Percentiles rank a stretch among this genome's conserved stretches.
Evolutionary conservation across 2,329 filamentous ascomycete species (phyloP).

Genomic region (Xylariales sp.): DNA sequence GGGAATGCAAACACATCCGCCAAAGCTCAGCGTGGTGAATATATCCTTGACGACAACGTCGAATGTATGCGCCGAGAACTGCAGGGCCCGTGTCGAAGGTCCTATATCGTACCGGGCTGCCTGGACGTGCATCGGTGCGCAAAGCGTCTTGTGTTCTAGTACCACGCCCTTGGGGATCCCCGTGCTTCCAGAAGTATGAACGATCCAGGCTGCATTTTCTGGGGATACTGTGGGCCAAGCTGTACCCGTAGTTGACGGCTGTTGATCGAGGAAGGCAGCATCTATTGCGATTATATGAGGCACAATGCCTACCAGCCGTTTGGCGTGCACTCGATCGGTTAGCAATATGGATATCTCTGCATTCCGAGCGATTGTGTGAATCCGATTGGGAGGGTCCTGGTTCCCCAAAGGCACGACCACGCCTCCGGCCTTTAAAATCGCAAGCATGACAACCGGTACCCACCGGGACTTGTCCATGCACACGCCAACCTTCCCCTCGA

Average conservation of each 20-base stretch:
- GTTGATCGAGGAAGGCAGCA: background rate
- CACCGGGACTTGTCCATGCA: slow-evolving; percentile 31
- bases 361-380: background rate
- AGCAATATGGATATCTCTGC: background rate
- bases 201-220: background rate
- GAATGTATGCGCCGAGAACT: slow-evolving; percentile 89
- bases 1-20: slow-evolving; percentile 34
- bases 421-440: slow-evolving; percentile 29
- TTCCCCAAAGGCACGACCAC: slow-evolving; percentile 32
- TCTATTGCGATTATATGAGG: background rate
- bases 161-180: slow-evolving; percentile 84
- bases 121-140: slow-evolving; percentile 78
- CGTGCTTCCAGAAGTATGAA: slow-evolving; percentile 79
- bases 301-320: background rate
- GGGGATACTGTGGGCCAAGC: background rate
- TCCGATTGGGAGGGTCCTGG: background rate
- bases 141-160: slow-evolving; percentile 62
- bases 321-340: background rate
- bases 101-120: background rate
- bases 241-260: background rate
- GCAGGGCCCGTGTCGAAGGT: slow-evolving; percentile 71
- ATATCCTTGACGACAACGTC: slow-evolving; percentile 94
- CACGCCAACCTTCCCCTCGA: slow-evolving; percentile 26
- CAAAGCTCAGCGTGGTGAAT: slow-evolving; percentile 31
- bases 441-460: slow-evolving; percentile 30